Evolutionary conservation across 1,139 yeast species (phyloP).

Genomic region (Yamadazyma sp.): DNA sequence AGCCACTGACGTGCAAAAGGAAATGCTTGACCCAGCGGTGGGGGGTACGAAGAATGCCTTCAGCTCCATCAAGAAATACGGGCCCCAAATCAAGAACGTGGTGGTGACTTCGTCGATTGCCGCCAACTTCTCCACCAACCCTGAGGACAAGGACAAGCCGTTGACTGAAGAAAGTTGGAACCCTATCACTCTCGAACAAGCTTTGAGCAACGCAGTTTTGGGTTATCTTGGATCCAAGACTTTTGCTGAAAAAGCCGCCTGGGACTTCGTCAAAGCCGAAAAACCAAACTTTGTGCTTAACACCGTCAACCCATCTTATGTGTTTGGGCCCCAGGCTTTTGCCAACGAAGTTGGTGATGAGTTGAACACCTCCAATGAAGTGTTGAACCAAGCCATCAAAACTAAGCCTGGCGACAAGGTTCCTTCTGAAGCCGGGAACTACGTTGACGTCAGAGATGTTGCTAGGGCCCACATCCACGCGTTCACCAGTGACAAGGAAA

Average conservation of each 20-base stretch:
- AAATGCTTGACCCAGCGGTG: conserved; percentile 21
- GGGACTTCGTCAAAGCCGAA: conserved; percentile 46
- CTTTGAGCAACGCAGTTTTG: conserved; percentile 18
- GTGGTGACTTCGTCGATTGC: conserved; percentile 30
- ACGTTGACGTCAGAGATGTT: conserved; percentile 41
- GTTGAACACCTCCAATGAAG: conserved; percentile 45
- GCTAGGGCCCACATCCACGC: conserved; percentile 37
- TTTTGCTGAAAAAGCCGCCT: conserved; percentile 44
- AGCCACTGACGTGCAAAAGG: conserved; percentile 18
- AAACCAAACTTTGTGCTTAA: conserved; percentile 27
- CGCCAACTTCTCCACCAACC: conserved; percentile 12
- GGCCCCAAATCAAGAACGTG: conserved; percentile 24
- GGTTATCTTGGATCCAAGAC: conserved; percentile 39
- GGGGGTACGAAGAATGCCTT: conserved; percentile 28
- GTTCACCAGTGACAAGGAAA: conserved; percentile 24
- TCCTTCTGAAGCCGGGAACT: conserved; percentile 28
- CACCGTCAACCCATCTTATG: conserved; percentile 32
- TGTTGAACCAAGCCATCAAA: conserved; percentile 22
- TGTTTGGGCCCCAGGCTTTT: conserved; percentile 43
- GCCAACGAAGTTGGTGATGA: conserved; percentile 25
- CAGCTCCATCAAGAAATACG: conserved; percentile 22
- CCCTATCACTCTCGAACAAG: conserved; percentile 34
- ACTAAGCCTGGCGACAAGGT: conserved; percentile 15
- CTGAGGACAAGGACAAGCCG: conserved; percentile 1
- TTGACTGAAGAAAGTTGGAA: conserved; percentile 40